Conservation (phyloP, 257 asterid species). For the Nicotiana sylvestris region DNA sequence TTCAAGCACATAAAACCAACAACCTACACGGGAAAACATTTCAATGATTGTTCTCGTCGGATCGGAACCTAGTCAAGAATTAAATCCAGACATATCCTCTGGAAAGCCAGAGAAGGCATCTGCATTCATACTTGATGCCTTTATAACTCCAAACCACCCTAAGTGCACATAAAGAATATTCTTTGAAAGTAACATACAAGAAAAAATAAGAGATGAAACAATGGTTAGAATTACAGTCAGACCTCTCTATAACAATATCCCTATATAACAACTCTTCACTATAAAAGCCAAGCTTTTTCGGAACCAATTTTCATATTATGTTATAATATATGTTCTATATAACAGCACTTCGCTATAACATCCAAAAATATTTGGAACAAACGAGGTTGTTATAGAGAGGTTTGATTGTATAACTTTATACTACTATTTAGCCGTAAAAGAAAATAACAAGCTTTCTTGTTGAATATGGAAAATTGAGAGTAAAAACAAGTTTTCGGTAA, state of each 20-base stretch:
- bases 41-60: not conserved
- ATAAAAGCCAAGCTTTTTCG: no score
- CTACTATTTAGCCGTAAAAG: not conserved
- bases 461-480: not conserved
- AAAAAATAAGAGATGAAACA: not conserved
- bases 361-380: no score
- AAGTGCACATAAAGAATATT: not conserved
- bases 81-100: not conserved
- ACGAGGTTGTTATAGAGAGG: no score
- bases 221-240: no score
- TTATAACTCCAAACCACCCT: not conserved
- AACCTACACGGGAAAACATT: not conserved
- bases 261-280: no score
- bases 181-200: not conserved
- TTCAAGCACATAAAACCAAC: not conserved
- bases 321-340: no score
- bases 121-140: not conserved
- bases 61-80: not conserved
- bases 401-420: not conserved
- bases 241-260: no score
- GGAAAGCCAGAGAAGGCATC: not conserved
- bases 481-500: not conserved
- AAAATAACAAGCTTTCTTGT: not conserved
- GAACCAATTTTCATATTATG: no score
- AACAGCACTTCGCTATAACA: no score